Evolutionary conservation across 495 filamentous ascomycete species (phyloP), one percentile per base, ranked within the genome.

Genomic region (Xylaria scruposa): DNA sequence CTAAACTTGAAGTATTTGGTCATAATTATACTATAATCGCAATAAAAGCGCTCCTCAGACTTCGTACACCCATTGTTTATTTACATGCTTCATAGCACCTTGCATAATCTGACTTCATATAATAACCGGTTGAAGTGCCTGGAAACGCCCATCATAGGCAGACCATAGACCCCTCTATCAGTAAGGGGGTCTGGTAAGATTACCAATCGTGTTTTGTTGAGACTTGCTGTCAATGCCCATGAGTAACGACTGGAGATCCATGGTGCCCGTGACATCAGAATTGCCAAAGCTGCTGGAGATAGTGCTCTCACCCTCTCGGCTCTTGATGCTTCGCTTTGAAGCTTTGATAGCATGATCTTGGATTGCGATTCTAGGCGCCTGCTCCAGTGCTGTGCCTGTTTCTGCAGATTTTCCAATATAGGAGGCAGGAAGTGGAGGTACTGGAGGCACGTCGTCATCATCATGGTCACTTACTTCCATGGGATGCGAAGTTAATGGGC

Each of bases 401-500:
- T 74, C 58, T 24, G 70, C 40, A 12, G 77, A 74, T 60, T 74
- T 79, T 2, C 72, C 77, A 10, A 60, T 67, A 10, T 75, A 67
- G 53, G 69, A 82, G 36, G 68, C 74, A 75, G 63, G 80, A 19
- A 85, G 76, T 0, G 83, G 81, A 38, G 83, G 83, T 17, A 86
- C 83, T 12, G 84, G 83, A 6, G 84, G 83, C 17, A 85, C 81
- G 0, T 46, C 58, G n/a, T 78, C 73, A 12, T 42, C 74, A 38
- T 77, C 73, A 15, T 73, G 76, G 12, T 71, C 74, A 0, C 74
- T 78, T 33, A 59, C 74, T 59, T 72, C 77, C 33, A 56, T 80
- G 36, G 84, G 83, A 66, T 87, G 80, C 21, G 85, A 87, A 68
- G 78, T 81, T n/a, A 88, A 78, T 5, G 86, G 85, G 0, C 84